Evolutionary conservation across 2,329 filamentous ascomycete species (phyloP).

Genomic region (Aspergillus udagawae): DNA sequence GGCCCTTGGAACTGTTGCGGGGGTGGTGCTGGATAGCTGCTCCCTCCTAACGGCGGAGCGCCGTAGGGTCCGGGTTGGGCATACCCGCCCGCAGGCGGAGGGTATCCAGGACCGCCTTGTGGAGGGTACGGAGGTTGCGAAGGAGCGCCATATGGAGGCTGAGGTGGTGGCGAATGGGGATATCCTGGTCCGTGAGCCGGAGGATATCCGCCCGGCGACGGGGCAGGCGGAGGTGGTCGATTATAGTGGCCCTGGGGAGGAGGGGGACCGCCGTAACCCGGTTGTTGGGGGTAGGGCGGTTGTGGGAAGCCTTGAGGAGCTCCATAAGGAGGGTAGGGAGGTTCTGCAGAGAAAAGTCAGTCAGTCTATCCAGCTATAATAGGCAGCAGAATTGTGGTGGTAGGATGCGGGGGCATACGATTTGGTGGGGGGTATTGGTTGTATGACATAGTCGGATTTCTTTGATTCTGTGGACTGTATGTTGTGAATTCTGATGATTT

Average conservation of each 20-base stretch:
- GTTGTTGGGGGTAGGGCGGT: conserved; percentile 20
- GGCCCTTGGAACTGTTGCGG: conserved; percentile 21
- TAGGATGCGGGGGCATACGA: background rate
- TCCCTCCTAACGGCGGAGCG: conserved; percentile 25
- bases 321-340: conserved; percentile 25
- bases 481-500: too few relatives aligned
- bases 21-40: conserved; percentile 23
- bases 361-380: background rate
- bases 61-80: conserved; percentile 35
- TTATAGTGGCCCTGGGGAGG: conserved; percentile 25
- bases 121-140: conserved; percentile 10
- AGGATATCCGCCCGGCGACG: conserved; percentile 30
- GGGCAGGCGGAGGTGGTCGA: conserved; percentile 20
- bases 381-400: background rate
- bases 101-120: conserved; percentile 18
- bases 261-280: conserved; percentile 12
- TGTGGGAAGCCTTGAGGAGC: conserved; percentile 23
- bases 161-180: conserved; percentile 13
- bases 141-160: conserved; percentile 13
- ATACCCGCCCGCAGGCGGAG: conserved; percentile 24
- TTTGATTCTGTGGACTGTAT: background rate
- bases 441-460: conserved; percentile 3
- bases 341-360: conserved; percentile 12
- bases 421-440: conserved; percentile 5
- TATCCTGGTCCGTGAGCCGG: conserved; percentile 17